Evolutionary conservation across 768 basidiomycete genomes (phyloP), one percentile per base, ranked within the genome.

Genomic region (Clitopilus hobsonii): DNA sequence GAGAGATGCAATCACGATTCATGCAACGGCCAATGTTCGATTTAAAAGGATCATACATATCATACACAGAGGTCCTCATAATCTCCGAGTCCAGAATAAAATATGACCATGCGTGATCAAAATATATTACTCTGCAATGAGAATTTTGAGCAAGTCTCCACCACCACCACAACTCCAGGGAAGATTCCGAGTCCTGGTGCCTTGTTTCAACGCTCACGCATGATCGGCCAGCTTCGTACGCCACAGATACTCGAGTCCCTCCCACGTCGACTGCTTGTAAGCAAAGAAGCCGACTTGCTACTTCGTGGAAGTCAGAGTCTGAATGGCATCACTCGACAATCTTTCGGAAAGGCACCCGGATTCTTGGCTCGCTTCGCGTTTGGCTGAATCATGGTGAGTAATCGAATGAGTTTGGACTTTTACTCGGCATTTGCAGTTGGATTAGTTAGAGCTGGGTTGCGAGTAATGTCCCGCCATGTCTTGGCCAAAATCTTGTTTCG

Each of bases 381-480:
- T n/a, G 32, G n/a, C n/a, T n/a, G 32, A n/a, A 36, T 36, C 32
- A 36, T 2, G 32, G n/a, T 36, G 13, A 36, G n/a, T n/a, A 11
- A 36, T 3, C 32, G 4, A 11, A 36, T 36, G 10, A 36, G n/a
- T 11, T 36, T 7, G 6, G 32, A 14, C n/a, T 18, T 45, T 45
- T 45, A 45, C 41, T 51, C 30, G 30, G 29, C 23, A 10, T 20
- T 23, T n/a, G 25, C 14, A 22, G 30, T 22, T 36, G 25, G n/a
- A 38, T 51, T 32, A 27, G 22, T 51, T 27, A 24, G 4, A 8
- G 14, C 32, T 45, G 30, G 38, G 51, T 58, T 36, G 29, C 61
- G 63, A 22, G 16, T 53, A 23, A 65, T 52, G 23, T 61, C 52
- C 49, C 57, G 54, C 64, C 66, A 67, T n/a, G 55, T 49, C 38